Percentiles rank a stretch among this genome's conserved stretches.
Conservation (phyloP, 129 eudicot species). For the Chrysanthemum makinoi region DNA sequence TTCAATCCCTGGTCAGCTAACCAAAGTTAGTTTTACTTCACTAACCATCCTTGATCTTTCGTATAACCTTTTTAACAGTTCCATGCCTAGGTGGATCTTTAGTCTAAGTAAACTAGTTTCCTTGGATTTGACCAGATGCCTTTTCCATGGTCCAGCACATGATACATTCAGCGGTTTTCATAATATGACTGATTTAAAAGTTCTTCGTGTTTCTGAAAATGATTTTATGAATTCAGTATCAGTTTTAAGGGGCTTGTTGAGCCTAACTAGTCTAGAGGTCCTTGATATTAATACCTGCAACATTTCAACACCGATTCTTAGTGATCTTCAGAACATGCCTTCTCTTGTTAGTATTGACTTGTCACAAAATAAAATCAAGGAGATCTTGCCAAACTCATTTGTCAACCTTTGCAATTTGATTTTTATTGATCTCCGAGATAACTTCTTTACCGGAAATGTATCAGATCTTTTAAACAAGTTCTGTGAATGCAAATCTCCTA, state of each 20-base stretch:
- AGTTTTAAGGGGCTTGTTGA: slow-evolving; percentile 24
- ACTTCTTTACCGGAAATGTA: slow-evolving; percentile 9
- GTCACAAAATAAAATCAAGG: slow-evolving; percentile 14
- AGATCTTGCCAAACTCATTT: slow-evolving; percentile 23
- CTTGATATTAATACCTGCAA: slow-evolving; percentile 21
- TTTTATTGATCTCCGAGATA: slow-evolving; percentile 10
- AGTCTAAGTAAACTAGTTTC: slow-evolving; percentile 24
- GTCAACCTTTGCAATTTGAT: slow-evolving; percentile 26
- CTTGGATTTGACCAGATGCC: slow-evolving; percentile 27
- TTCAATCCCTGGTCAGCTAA: slow-evolving; percentile 20
- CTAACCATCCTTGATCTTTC: slow-evolving; percentile 37
- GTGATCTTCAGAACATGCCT: slow-evolving; percentile 23
- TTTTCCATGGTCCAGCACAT: slow-evolving; percentile 20
- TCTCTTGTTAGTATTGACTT: slow-evolving; percentile 32
- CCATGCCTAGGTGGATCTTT: slow-evolving; percentile 40
- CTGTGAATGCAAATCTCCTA: slow-evolving; percentile 21
- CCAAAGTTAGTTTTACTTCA: slow-evolving; percentile 22
- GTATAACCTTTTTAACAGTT: slow-evolving; percentile 20
- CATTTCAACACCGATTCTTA: slow-evolving; percentile 24
- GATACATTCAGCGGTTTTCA: slow-evolving; percentile 17
- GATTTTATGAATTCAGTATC: slow-evolving; percentile 18
- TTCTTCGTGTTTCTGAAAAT: slow-evolving; percentile 19
- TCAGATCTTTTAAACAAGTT: slow-evolving; percentile 24
- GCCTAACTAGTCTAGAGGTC: slow-evolving; percentile 18
- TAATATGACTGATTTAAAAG: slow-evolving; percentile 11